phyloP scores from a whole-genome alignment of 2,329 filamentous ascomycete genomes.

The Pseudocercospora pini-densiflorae region DNA sequence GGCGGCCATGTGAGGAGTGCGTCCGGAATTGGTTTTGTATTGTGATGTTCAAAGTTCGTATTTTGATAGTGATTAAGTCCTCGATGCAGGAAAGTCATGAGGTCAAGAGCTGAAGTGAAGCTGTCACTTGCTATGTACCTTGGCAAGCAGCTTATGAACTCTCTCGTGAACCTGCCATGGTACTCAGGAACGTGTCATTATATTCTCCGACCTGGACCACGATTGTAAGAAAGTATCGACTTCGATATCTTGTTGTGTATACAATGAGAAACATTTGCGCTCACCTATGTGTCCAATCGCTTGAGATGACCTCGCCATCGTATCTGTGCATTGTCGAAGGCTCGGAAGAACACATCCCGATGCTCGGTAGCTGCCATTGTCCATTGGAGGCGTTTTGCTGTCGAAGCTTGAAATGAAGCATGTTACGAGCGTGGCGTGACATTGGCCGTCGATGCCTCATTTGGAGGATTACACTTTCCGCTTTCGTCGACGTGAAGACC shows the following conservation, averaged over 20 bases:
- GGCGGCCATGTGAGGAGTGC: background rate
- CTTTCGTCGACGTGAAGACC: background rate
- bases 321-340: background rate
- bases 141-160: too few relatives aligned
- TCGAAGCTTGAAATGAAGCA: constrained; percentile 8
- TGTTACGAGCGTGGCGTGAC: background rate
- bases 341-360: background rate
- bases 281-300: too few relatives aligned
- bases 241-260: background rate
- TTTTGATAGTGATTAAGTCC: too few relatives aligned
- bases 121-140: too few relatives aligned
- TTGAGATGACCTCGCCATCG: background rate
- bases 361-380: background rate
- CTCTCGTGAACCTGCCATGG: background rate
- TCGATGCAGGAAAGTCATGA: too few relatives aligned
- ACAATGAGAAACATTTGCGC: too few relatives aligned
- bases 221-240: background rate
- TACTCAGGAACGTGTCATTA: background rate
- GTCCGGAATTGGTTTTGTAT: background rate
- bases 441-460: background rate
- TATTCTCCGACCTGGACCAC: background rate
- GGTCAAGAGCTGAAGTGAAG: too few relatives aligned
- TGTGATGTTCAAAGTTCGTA: too few relatives aligned
- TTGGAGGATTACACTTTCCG: background rate
- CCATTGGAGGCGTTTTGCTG: background rate